Conservation (phyloP, 2,329 filamentous ascomycete species). For the Tolypocladium tropicale region DNA sequence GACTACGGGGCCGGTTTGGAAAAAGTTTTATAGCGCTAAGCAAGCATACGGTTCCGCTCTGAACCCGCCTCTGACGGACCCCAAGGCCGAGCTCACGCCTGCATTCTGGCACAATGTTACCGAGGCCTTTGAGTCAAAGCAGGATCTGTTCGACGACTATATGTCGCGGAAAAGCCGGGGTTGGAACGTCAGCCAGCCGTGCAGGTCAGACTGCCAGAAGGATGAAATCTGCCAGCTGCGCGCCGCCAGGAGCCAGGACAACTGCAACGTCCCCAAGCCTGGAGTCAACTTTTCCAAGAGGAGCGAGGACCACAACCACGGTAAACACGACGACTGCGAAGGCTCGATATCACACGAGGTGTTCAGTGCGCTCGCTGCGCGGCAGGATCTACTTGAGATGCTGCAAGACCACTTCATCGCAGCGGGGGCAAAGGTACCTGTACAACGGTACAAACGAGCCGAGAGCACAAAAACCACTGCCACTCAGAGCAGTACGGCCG, state of each 20-base stretch:
- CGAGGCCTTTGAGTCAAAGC: slow-evolving; percentile 30
- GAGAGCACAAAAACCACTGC: background rate
- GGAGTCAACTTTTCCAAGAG: slow-evolving; percentile 25
- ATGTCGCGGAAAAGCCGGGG: slow-evolving; percentile 37
- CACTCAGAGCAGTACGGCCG: background rate
- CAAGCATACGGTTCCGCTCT: slow-evolving; percentile 38
- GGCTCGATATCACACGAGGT: slow-evolving; percentile 15
- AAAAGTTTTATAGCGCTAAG: slow-evolving; percentile 45
- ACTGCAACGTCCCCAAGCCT: slow-evolving; percentile 30
- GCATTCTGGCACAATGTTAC: slow-evolving; percentile 52
- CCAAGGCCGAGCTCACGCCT: slow-evolving; percentile 37
- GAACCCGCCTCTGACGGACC: slow-evolving; percentile 25
- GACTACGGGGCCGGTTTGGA: slow-evolving; percentile 36
- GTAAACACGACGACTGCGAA: slow-evolving; percentile 17
- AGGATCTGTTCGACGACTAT: slow-evolving; percentile 34
- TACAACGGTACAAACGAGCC: background rate
- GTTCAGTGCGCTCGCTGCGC: slow-evolving; percentile 14
- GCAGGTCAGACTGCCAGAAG: slow-evolving; percentile 30
- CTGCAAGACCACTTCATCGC: slow-evolving; percentile 7
- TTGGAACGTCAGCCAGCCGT: slow-evolving; percentile 24
- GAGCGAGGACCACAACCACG: slow-evolving; percentile 5
- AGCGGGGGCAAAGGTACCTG: background rate
- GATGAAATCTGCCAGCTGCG: slow-evolving; percentile 41
- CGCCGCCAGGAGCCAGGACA: slow-evolving; percentile 39
- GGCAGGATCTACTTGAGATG: slow-evolving; percentile 13